Evolutionary conservation across 2,329 filamentous ascomycete genomes (phyloP).

Genomic region (Cryphonectria naterciae): DNA sequence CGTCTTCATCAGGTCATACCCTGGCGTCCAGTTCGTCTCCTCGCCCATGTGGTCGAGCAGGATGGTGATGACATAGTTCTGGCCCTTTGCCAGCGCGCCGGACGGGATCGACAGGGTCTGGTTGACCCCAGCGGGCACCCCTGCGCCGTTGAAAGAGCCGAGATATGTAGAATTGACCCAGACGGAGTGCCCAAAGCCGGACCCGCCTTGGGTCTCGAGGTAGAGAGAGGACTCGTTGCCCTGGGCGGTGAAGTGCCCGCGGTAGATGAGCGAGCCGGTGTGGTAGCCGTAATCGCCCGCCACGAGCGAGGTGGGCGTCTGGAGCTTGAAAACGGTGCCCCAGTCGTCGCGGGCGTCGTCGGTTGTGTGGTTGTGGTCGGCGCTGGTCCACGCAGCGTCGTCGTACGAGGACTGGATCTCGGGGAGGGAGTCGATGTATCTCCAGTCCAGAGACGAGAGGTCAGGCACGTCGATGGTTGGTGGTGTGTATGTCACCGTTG

Average conservation of each 20-base stretch:
- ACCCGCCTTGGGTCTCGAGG: conserved; percentile 67
- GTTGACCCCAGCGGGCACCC: conserved; percentile 53
- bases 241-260: conserved; percentile 68
- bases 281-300: conserved; percentile 75
- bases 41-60: conserved; percentile 75
- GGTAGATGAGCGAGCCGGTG: conserved; percentile 69
- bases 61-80: conserved; percentile 66
- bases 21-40: conserved; percentile 67
- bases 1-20: conserved; percentile 63
- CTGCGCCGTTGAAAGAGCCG: conserved; percentile 65
- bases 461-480: conserved; percentile 60
- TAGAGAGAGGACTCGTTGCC: conserved; percentile 62
- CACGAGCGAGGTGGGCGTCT: conserved; percentile 70
- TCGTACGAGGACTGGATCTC: conserved; percentile 68
- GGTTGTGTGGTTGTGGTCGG: conserved; percentile 56
- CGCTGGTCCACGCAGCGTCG: conserved; percentile 68
- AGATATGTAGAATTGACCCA: conserved; percentile 69
- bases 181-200: conserved; percentile 66
- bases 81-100: conserved; percentile 54
- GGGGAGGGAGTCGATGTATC: conserved; percentile 71
- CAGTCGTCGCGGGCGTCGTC: conserved; percentile 57
- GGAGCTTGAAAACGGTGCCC: conserved; percentile 41
- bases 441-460: conserved; percentile 66
- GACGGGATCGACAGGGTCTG: conserved; percentile 55
- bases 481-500: conserved; percentile 47